Evolutionary conservation across 2,329 filamentous ascomycete species (phyloP).

Genomic region (Cytospora leucostoma): DNA sequence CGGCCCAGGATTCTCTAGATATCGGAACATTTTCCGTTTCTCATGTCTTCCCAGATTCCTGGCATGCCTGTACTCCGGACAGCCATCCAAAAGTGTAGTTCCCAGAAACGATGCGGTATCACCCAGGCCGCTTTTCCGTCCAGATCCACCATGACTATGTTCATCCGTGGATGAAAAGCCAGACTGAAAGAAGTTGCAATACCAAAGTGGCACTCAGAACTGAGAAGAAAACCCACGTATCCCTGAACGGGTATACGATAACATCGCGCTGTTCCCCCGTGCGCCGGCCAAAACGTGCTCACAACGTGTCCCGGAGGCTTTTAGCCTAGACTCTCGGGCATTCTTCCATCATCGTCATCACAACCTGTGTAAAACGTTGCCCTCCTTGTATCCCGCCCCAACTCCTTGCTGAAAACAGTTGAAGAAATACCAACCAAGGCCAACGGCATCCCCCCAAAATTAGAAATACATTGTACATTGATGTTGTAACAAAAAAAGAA

Average conservation of each 20-base stretch:
- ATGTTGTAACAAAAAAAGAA: constrained; percentile 18
- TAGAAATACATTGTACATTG: constrained; percentile 8
- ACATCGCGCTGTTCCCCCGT: not conserved
- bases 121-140: constrained; percentile 11
- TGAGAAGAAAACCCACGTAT: not conserved
- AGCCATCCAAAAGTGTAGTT: constrained; percentile 6
- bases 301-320: not conserved
- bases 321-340: not conserved
- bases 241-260: not conserved
- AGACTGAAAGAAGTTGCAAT: not conserved
- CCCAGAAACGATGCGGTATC: constrained; percentile 17
- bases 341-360: not conserved
- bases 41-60: constrained; percentile 15
- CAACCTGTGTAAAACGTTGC: not conserved
- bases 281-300: not conserved
- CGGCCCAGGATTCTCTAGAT: constrained; percentile 23
- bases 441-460: constrained; percentile 1
- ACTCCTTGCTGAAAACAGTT: constrained; percentile 31
- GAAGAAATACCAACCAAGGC: constrained; percentile 13
- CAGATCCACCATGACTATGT: constrained; percentile 13
- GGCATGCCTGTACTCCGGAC: constrained; percentile 13
- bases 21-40: constrained; percentile 19
- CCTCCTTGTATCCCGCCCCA: constrained; percentile 20
- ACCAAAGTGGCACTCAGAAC: not conserved
- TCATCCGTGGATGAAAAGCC: not conserved